phyloP scores from a whole-genome alignment of 1,284 basidiomycete species.

The Trichosporon coremiiforme region DNA sequence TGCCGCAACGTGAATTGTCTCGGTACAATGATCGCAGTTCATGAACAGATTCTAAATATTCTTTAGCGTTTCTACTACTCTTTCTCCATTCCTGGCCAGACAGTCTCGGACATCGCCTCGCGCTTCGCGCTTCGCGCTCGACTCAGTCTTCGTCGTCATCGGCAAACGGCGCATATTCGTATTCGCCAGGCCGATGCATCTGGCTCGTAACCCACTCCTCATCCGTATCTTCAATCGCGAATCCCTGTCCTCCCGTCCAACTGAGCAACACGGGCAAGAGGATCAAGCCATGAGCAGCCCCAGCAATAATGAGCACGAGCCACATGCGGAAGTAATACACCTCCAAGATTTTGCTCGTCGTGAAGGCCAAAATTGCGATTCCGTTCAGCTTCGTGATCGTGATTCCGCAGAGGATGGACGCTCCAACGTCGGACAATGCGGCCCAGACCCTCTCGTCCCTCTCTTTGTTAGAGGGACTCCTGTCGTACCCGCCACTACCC shows the following conservation, averaged over 20 bases:
- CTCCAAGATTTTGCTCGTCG: constrained; percentile 83
- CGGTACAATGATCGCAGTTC: too few relatives aligned
- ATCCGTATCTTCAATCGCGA: constrained; percentile 84
- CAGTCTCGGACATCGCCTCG: too few relatives aligned
- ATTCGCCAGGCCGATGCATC: constrained; percentile 62
- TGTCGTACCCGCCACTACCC: constrained; percentile 71
- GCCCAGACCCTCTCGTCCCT: constrained; percentile 89
- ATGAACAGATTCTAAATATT: too few relatives aligned
- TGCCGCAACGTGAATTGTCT: too few relatives aligned
- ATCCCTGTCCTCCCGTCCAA: constrained; percentile 81
- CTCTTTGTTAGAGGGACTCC: constrained; percentile 76
- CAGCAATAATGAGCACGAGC: constrained; percentile 86
- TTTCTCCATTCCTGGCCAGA: too few relatives aligned
- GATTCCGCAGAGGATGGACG: constrained; percentile 92
- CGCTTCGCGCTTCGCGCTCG: too few relatives aligned
- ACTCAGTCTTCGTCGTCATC: constrained; percentile 42
- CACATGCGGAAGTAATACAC: constrained; percentile 98
- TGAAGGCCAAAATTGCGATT: constrained; percentile 88
- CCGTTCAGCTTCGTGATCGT: constrained; percentile 97
- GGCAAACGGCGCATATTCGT: constrained; percentile 56
- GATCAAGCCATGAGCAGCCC: constrained; percentile 84
- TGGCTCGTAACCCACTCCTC: constrained; percentile 91
- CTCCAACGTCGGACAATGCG: constrained; percentile 90
- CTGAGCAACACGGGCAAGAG: constrained; percentile 84
- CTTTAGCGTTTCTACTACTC: too few relatives aligned